Conservation (phyloP, 2,329 filamentous ascomycete species). For the Colletotrichum simmondsii region DNA sequence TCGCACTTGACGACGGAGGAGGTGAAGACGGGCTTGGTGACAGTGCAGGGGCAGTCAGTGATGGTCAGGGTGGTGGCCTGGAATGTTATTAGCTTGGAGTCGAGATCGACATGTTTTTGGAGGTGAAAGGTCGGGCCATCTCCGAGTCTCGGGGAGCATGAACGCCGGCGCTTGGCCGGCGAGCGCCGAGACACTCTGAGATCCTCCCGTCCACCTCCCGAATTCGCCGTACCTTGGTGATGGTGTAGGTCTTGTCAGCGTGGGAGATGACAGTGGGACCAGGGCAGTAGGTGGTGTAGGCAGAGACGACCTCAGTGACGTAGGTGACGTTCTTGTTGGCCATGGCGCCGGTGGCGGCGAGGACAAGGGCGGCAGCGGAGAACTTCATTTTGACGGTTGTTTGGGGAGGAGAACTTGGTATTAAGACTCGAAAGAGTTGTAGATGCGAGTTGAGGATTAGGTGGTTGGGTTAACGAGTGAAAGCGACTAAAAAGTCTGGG, state of each 20-base stretch:
- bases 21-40: slow-evolving; percentile 68
- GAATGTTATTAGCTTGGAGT: slow-evolving; percentile 41
- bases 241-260: slow-evolving; percentile 74
- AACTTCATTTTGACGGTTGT: slow-evolving; percentile 72
- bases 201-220: not conserved
- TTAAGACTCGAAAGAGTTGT: slow-evolving; percentile 43
- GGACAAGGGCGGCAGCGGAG: slow-evolving; percentile 63
- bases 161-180: not conserved
- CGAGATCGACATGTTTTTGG: not conserved
- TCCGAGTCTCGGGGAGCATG: not conserved
- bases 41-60: slow-evolving; percentile 78
- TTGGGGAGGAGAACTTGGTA: slow-evolving; percentile 41
- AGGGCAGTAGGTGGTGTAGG: slow-evolving; percentile 80
- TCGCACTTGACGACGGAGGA: slow-evolving; percentile 63
- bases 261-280: slow-evolving; percentile 71
- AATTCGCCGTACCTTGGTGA: slow-evolving; percentile 54
- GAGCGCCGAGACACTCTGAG: slow-evolving; percentile 43
- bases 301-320: slow-evolving; percentile 74
- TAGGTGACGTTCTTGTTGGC: slow-evolving; percentile 60
- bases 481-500: slow-evolving; percentile 69
- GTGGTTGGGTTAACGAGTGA: slow-evolving; percentile 61
- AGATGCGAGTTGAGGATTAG: slow-evolving; percentile 46
- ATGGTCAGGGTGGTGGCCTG: slow-evolving; percentile 76
- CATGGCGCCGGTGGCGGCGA: slow-evolving; percentile 60
- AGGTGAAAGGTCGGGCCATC: not conserved